Evolutionary conservation across 495 filamentous ascomycete genomes (phyloP).

Genomic region (Cercophora sp.): DNA sequence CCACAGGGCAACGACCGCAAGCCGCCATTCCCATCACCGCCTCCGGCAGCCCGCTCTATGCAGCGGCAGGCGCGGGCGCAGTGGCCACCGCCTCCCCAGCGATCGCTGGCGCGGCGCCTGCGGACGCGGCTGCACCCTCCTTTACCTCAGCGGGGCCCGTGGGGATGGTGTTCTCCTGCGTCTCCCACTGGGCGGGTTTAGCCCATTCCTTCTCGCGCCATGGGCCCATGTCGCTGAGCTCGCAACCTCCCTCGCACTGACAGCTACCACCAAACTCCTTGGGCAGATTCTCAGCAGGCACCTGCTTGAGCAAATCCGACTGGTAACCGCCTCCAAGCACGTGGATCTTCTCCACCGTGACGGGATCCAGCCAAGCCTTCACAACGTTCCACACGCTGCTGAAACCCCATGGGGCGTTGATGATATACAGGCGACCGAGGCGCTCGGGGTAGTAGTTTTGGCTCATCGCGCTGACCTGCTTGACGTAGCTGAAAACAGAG

Average conservation of each 20-base stretch:
- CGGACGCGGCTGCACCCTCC: slow-evolving; percentile 17
- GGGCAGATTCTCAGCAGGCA: slow-evolving; percentile 88
- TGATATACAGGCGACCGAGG: slow-evolving; percentile 80
- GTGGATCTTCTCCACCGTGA: slow-evolving; percentile 94
- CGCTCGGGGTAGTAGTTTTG: slow-evolving; percentile 98
- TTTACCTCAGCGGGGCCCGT: slow-evolving; percentile 24
- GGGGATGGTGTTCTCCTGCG: slow-evolving; percentile 25
- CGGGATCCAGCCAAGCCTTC: slow-evolving; percentile 90
- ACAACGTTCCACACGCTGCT: slow-evolving; percentile 75
- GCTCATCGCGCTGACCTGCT: slow-evolving; percentile 64
- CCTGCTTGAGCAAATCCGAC: slow-evolving; percentile 74
- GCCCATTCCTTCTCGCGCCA: slow-evolving; percentile 82
- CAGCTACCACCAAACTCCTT: slow-evolving; percentile 81
- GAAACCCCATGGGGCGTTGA: slow-evolving; percentile 97
- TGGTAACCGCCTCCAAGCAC: slow-evolving; percentile 79
- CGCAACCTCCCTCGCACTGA: slow-evolving; percentile 77
- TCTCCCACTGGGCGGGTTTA: slow-evolving; percentile 66
- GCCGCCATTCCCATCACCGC: not conserved
- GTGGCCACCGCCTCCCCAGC: slow-evolving; percentile 26
- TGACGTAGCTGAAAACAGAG: slow-evolving; percentile 71
- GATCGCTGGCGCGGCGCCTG: slow-evolving; percentile 9
- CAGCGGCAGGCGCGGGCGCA: slow-evolving; percentile 31
- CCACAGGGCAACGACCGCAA: not conserved
- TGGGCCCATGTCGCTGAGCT: slow-evolving; percentile 82
- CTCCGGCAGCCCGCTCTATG: not conserved